Base-by-base conservation (phyloP, 371 early-diverging fungal species). In the Syncephalastrum monosporum region DNA sequence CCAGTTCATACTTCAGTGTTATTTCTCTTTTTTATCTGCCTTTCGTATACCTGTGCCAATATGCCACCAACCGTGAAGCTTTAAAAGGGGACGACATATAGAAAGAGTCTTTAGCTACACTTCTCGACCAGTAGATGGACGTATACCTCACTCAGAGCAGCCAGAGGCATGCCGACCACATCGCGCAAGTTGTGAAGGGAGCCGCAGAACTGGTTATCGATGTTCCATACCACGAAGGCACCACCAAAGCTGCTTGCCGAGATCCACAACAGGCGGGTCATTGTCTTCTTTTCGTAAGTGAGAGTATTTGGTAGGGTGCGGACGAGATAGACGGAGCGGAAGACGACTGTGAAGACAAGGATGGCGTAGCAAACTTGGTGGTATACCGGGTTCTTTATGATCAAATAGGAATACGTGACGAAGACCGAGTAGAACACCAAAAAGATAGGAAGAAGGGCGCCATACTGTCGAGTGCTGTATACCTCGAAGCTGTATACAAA, bases 61-160 rank as follows among this genome's bases (percentile, higher is more conserved):
- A 67, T 92, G 92, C 93, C 92, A 92, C 83, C 86, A 90, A 5
- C 87, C 87, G 63, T 92, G 93, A n/a, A 90, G 77, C 81, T 92
- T 47, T 81, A 72, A 42, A 50, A 56, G 44, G 25, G 44, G n/a
- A 44, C 38, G 16, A 49, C 29, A 42, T 52, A 15, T 16, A 41
- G 38, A 8, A 8, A 33, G 12, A 33, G 2, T 2, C 38, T 33
- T 33, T 33, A 33, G 38, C 38, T 10, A 33, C 0, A 10, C 1
- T 10, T 12, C 0, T 33, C 0, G 38, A 33, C 8, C 43, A 42
- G 21, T n/a, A 43, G 23, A 4, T 33, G 23, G 15, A 24, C 13
- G 15, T 21, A 44, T 72, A 69, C 69, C 60, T 72, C 69, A 25
- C 73, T 72, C 44, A 89, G 44, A 56, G 84, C 70, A 5, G 80